Evolutionary conservation across 164 flowering plant species (phyloP), one percentile per base, ranked within the genome.

Genomic region (Stephania yunnanensis): DNA sequence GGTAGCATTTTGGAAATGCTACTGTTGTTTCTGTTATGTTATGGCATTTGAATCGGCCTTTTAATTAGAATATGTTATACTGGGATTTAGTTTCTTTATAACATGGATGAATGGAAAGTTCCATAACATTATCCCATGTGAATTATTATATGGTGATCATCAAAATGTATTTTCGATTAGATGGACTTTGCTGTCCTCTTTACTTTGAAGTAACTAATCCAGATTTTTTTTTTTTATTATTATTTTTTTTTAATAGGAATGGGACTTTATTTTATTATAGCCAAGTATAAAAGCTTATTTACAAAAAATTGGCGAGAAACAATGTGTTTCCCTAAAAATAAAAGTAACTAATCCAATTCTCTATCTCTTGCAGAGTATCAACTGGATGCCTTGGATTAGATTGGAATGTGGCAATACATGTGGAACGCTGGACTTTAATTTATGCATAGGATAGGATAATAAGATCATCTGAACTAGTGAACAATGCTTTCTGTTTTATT

Each of bases 321-420:
- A 25, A 25, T 25, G 25, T 25, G 25, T 25, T 25, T 25, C 25
- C 25, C 25, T 25, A 25, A 25, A 25, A 25, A 25, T 25, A 25
- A 25, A 50, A 52, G 19, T 52, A 30, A 50, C 31, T 22, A 71
- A 20, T 58, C 55, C 15, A 2, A 2, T 15, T 48, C 31, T 72
- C 12, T 53, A 0, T 53, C 50, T 58, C 68, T 72, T 61, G 74
- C 74, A 73, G 74, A 66, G 29, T 68, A 1, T 31, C 50, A 5
- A n/a, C 64, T 73, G 74, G 31, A 11, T 19, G 48, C 66, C 10
- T 17, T 72, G 74, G 68, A 72, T 30, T 71, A 71, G 46, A n/a
- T 31, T 55, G 61, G 15, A 31, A 53, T 61, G 46, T 72, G 9
- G 8, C 44, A 31, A 17, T 55, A 48, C 48, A 19, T 36, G 46